Evolutionary conservation across 768 basidiomycete genomes (phyloP), one percentile per base, ranked within the genome.

Genomic region (Pleurotus tuoliensis): DNA sequence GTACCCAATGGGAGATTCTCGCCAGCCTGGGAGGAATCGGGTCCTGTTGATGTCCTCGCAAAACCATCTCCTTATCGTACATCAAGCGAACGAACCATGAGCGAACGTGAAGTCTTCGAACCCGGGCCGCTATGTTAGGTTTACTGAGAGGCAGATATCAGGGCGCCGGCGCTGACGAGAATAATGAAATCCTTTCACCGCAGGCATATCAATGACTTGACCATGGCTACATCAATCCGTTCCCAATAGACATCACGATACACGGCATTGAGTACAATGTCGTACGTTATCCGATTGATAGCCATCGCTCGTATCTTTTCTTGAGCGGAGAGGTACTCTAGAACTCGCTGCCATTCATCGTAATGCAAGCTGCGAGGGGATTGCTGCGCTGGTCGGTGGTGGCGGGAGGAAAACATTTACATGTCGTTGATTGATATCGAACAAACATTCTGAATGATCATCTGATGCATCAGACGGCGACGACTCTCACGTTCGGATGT

Each of bases 31-130:
- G 4, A 40, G 22, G n/a, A 9, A 34, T 34, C 30, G 30, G 11
- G 30, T 34, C 8, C 18, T 27, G 44, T 20, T 27, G n/a, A 15
- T 50, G 44, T 8, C 46, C 27, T 34, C n/a, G 64, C 30, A 30
- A 8, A 30, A 8, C 27, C 27, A 34, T 34, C 47, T 41, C 68
- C 63, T 34, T 66, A 57, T 64, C 62, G 15, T 68, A 57, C 22
- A 74, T 67, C 55, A 68, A 68, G 22, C 73, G 68, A 47, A 77
- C 65, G 59, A 76, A 76, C 73, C 76, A 76, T 9, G 72, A 72
- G 1, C 72, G 69, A 18, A 77, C 66, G 39, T 67, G 64, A 12
- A 76, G 63, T 16, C 66, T 65, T 18, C 67, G 62, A n/a, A 76
- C 75, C 39, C 67, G 67, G 18, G 47, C 25, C 0, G 72, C 73